Conservation (phyloP, 805 yeast species). For the Kodamaea lidongshanica region DNA sequence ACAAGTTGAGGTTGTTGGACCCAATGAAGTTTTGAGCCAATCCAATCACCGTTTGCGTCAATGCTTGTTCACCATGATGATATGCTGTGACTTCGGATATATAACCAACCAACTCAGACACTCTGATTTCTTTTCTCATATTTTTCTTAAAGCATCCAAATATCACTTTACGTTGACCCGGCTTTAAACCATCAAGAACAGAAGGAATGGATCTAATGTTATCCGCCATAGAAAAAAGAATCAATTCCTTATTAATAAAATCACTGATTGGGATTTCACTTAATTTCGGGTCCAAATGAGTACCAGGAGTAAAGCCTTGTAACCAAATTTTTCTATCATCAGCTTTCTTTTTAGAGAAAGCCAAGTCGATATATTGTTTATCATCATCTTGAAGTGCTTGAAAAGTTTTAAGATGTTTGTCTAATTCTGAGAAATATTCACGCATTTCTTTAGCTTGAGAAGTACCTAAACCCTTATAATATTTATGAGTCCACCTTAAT, state of each 20-base stretch:
- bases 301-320: constrained; percentile 85
- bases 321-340: constrained; percentile 98
- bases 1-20: constrained; percentile 75
- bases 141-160: constrained; percentile 84
- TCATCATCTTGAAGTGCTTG: constrained; percentile 78
- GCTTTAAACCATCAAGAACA: constrained; percentile 90
- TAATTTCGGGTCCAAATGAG: constrained; percentile 76
- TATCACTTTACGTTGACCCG: constrained; percentile 92
- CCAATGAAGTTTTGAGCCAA: constrained; percentile 95
- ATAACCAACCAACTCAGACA: constrained; percentile 84
- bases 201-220: constrained; percentile 93
- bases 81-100: constrained; percentile 85
- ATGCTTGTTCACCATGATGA: constrained; percentile 90
- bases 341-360: constrained; percentile 90
- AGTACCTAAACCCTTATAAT: constrained; percentile 98
- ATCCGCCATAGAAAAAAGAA: constrained; percentile 94
- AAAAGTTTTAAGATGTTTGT: constrained; percentile 78
- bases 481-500: constrained; percentile 85
- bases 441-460: constrained; percentile 77
- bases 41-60: constrained; percentile 85
- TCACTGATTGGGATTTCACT: constrained; percentile 82
- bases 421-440: constrained; percentile 81
- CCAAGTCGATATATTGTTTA: constrained; percentile 73
- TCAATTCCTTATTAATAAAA: constrained; percentile 90
- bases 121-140: constrained; percentile 72